Evolutionary conservation across 257 asterid species (phyloP).

Genomic region (Solanum gracilifrons): DNA sequence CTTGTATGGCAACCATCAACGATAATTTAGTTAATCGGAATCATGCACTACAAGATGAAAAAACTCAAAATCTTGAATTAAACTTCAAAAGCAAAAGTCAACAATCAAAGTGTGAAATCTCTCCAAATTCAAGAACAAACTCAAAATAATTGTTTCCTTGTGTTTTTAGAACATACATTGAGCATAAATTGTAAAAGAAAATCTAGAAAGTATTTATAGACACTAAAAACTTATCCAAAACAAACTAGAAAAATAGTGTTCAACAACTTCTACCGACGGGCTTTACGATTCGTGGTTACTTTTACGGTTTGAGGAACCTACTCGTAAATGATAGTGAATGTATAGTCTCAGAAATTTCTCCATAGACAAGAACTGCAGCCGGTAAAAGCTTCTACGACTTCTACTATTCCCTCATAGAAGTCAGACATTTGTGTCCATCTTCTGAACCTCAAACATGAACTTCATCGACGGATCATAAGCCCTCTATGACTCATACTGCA

Average conservation of each 20-base stretch:
- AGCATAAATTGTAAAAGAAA: neutral
- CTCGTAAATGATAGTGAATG: neutral
- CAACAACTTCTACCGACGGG: neutral
- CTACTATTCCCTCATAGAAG: no score
- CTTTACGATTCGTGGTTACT: neutral
- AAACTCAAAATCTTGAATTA: neutral
- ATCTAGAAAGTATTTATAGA: neutral
- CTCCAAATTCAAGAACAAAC: neutral
- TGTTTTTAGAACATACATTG: no score
- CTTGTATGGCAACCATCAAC: no score
- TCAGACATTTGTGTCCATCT: neutral
- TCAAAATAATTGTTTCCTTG: neutral
- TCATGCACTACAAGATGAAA: neutral
- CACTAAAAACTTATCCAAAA: neutral
- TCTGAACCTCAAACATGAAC: neutral
- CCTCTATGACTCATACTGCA: neutral
- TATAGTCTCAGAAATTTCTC: neutral
- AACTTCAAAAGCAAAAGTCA: no score
- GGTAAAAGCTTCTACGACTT: no score
- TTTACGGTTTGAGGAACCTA: no score
- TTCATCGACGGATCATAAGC: neutral
- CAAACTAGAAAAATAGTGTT: neutral
- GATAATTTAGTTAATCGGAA: no score
- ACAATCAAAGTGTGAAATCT: neutral
- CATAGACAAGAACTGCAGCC: neutral